Percentiles rank a stretch among this genome's conserved stretches.
Conservation (phyloP, 257 asterid genomes). For the Catharanthus roseus region DNA sequence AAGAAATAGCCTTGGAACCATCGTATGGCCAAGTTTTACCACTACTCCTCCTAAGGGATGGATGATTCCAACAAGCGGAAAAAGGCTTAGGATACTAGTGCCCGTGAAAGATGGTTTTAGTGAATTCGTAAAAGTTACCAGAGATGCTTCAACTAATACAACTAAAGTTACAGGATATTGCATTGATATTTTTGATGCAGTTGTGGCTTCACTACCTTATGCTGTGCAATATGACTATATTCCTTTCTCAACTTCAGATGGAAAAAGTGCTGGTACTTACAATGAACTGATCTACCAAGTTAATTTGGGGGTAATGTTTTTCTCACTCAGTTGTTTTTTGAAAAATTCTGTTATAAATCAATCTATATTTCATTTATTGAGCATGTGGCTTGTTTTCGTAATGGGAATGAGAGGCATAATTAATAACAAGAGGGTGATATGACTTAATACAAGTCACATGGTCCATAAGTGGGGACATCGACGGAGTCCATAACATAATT, state of each 20-base stretch:
- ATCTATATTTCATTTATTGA: too few relatives aligned
- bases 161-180: slow-evolving; percentile 35
- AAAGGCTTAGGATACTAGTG: slow-evolving; percentile 37
- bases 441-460: too few relatives aligned
- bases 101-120: slow-evolving; percentile 32
- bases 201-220: slow-evolving; percentile 36
- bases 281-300: slow-evolving; percentile 36
- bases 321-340: slow-evolving; percentile 2
- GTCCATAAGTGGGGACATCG: too few relatives aligned
- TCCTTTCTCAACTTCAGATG: slow-evolving; percentile 35
- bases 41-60: slow-evolving; percentile 43
- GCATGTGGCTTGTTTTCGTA: too few relatives aligned
- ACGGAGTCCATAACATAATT: too few relatives aligned
- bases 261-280: slow-evolving; percentile 20
- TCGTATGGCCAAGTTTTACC: slow-evolving; percentile 48
- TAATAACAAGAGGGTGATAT: too few relatives aligned
- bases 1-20: slow-evolving; percentile 9
- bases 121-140: slow-evolving; percentile 35
- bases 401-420: too few relatives aligned
- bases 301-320: slow-evolving; percentile 31
- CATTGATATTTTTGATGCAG: slow-evolving; percentile 47
- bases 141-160: slow-evolving; percentile 21
- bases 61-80: slow-evolving; percentile 49
- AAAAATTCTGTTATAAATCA: too few relatives aligned
- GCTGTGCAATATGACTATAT: slow-evolving; percentile 38